These are phyloP conservation scores for Nitzschia sp. DNA, from an alignment of 108 stramenopile genomes.

Conservation along the genomic window DNA sequence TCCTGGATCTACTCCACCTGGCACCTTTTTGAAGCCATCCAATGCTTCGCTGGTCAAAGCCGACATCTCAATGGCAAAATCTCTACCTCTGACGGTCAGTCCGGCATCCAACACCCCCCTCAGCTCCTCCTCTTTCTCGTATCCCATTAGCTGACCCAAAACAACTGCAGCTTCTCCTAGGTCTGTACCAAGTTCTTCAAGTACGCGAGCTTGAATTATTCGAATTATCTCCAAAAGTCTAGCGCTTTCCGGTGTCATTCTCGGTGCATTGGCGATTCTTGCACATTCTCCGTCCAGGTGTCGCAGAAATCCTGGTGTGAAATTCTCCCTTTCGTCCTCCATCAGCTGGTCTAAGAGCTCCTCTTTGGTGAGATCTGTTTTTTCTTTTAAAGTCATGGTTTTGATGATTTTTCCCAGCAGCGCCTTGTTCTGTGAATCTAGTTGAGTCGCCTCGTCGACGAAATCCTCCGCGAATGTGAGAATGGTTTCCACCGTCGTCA, in stretches of 20 bases:
- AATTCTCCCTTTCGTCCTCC: conserved; percentile 53
- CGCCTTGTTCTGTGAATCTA: conserved; percentile 59
- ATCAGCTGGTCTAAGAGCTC: conserved; percentile 55
- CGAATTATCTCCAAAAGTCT: conserved; percentile 65
- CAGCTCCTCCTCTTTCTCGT: conserved; percentile 64
- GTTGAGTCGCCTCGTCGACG: conserved; percentile 46
- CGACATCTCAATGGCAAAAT: conserved; percentile 64
- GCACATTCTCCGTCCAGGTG: conserved; percentile 80
- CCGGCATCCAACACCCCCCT: conserved; percentile 79
- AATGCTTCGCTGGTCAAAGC: conserved; percentile 68
- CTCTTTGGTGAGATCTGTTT: conserved; percentile 31
- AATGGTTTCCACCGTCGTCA: conserved; percentile 51
- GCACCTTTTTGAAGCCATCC: conserved; percentile 61
- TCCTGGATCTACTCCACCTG: conserved; percentile 59
- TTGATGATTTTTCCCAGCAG: conserved; percentile 69
- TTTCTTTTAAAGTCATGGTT: conserved; percentile 41
- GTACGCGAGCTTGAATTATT: conserved; percentile 70
- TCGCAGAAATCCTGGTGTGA: conserved; percentile 73
- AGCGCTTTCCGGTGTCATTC: conserved; percentile 51
- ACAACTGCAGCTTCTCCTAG: conserved; percentile 76
- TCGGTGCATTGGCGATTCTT: conserved; percentile 51
- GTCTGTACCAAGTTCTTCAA: conserved; percentile 75
- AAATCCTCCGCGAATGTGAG: conserved; percentile 71
- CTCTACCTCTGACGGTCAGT: conserved; percentile 64
- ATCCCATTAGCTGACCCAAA: conserved; percentile 70